These are phyloP conservation scores for Aspergillus tubingensis DNA, from an alignment of 2,329 filamentous ascomycete genomes.

Conservation along the genomic window DNA sequence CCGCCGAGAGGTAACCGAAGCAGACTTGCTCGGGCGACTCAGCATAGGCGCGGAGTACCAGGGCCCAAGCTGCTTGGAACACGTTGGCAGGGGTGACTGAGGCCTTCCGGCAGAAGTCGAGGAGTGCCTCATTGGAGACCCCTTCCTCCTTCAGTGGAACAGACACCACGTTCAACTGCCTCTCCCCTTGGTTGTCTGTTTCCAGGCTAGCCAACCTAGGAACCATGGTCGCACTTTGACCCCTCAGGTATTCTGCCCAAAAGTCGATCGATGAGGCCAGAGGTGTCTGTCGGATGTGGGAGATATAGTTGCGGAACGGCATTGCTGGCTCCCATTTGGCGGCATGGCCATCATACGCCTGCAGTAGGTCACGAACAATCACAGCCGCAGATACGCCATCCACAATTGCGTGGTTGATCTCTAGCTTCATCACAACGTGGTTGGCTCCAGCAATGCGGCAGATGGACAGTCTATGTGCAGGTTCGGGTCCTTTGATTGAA, in stretches of 20 bases:
- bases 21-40: neutral
- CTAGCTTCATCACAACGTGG: slow-evolving; percentile 15
- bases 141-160: neutral
- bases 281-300: neutral
- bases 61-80: neutral
- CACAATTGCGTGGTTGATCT: slow-evolving; percentile 21
- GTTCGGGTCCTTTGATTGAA: neutral
- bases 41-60: neutral
- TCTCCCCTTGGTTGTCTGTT: neutral
- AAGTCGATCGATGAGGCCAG: neutral
- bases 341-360: slow-evolving; percentile 10
- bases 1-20: neutral
- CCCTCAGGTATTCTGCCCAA: neutral
- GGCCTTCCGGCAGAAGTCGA: neutral
- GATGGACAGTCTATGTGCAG: neutral
- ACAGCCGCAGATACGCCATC: slow-evolving; percentile 17
- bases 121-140: neutral
- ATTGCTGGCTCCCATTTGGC: neutral
- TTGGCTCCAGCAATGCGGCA: neutral
- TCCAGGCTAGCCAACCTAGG: neutral
- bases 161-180: neutral
- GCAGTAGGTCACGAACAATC: slow-evolving; percentile 10
- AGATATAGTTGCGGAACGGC: neutral
- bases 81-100: neutral
- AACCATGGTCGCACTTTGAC: neutral